phyloP scores from a whole-genome alignment of 306 rosid species.

The Mimosa bimucronata region DNA sequence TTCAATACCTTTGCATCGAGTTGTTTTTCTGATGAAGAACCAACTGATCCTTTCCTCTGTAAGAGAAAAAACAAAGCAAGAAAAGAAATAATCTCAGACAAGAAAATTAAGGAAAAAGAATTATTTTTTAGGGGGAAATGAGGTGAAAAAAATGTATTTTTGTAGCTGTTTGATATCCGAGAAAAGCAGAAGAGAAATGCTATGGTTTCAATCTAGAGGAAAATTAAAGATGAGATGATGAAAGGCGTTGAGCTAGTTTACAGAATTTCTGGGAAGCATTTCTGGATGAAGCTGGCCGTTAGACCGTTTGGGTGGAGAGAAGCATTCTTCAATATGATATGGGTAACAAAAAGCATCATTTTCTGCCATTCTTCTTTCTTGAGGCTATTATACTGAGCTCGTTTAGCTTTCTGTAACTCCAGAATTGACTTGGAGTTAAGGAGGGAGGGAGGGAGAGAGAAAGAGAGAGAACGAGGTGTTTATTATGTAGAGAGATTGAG shows the following conservation, averaged over 20 bases:
- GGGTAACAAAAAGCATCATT: slow-evolving; percentile 63
- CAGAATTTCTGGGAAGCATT: slow-evolving; percentile 49
- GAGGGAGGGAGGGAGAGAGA: not conserved
- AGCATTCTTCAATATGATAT: slow-evolving; percentile 51
- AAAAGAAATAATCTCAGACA: not conserved
- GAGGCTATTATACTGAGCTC: slow-evolving; percentile 6
- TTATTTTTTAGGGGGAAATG: not conserved
- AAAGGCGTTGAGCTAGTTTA: slow-evolving; percentile 41
- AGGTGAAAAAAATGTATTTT: slow-evolving; percentile 1
- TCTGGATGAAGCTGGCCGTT: slow-evolving; percentile 45
- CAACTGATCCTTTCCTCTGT: slow-evolving; percentile 72
- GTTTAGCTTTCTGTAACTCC: slow-evolving; percentile 17
- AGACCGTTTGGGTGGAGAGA: slow-evolving; percentile 42
- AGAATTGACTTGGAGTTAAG: slow-evolving; percentile 24
- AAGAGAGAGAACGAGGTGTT: not conserved
- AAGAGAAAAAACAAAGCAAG: slow-evolving; percentile 28
- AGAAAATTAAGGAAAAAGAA: not conserved
- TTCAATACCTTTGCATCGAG: slow-evolving; percentile 84
- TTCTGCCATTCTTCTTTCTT: slow-evolving; percentile 44
- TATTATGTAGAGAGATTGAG: slow-evolving; percentile 30
- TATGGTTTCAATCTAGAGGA: slow-evolving; percentile 6
- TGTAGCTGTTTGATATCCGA: not conserved
- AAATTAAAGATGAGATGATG: slow-evolving; percentile 17
- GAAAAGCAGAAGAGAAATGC: slow-evolving; percentile 30
- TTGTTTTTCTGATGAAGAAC: slow-evolving; percentile 79